Conservation (phyloP, 2,329 filamentous ascomycete genomes). For the Raffaelea ambrosiae region DNA sequence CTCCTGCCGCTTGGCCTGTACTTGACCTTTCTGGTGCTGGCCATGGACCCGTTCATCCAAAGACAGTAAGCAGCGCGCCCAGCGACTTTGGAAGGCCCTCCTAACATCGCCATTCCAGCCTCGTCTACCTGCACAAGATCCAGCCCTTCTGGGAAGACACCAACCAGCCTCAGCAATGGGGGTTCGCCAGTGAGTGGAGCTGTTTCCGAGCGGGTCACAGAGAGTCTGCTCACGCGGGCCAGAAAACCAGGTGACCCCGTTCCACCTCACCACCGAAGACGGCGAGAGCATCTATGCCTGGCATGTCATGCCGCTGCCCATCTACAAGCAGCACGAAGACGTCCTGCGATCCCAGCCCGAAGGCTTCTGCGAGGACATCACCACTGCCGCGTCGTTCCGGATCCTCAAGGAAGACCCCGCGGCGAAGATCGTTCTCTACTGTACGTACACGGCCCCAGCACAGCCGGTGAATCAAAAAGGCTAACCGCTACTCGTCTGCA, state of each 20-base stretch:
- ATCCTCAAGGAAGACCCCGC: slow-evolving; percentile 56
- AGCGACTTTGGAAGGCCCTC: background rate
- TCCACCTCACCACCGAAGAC: slow-evolving; percentile 67
- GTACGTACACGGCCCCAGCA: slow-evolving; percentile 30
- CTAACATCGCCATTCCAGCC: slow-evolving; percentile 38
- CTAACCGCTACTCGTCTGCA: slow-evolving; percentile 21
- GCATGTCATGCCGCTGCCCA: slow-evolving; percentile 75
- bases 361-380: slow-evolving; percentile 45
- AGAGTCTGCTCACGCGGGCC: slow-evolving; percentile 1
- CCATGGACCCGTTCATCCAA: slow-evolving; percentile 65
- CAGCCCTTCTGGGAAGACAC: slow-evolving; percentile 64
- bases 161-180: slow-evolving; percentile 71
- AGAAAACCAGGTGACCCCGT: slow-evolving; percentile 86
- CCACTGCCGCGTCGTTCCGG: slow-evolving; percentile 47
- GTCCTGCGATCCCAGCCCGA: slow-evolving; percentile 43
- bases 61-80: slow-evolving; percentile 54
- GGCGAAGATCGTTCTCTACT: slow-evolving; percentile 55
- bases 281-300: slow-evolving; percentile 75
- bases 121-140: slow-evolving; percentile 75
- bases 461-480: background rate
- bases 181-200: slow-evolving; percentile 62
- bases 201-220: background rate
- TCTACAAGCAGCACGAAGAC: slow-evolving; percentile 65
- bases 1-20: slow-evolving; percentile 59
- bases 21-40: slow-evolving; percentile 52